Conservation (phyloP, 805 yeast genomes). For the Hanseniaspora jakobsenii region DNA sequence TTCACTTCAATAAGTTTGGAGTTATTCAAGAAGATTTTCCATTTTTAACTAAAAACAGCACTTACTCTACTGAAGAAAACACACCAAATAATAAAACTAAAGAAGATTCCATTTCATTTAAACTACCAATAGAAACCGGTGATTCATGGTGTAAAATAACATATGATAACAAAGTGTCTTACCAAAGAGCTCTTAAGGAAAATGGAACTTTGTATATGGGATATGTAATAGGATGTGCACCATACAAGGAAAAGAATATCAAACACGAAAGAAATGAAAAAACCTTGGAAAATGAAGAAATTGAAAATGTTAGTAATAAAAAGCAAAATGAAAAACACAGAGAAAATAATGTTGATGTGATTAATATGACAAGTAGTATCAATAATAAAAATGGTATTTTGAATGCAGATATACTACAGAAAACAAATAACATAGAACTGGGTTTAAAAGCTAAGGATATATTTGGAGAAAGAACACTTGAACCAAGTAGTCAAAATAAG, state of each 20-base stretch:
- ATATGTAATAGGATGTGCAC: conserved; percentile 51
- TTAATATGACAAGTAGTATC: no score
- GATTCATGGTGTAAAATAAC: conserved; percentile 86
- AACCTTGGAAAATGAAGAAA: no score
- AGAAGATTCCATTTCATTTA: conserved; percentile 17
- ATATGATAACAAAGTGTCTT: conserved; percentile 61
- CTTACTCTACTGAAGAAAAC: no score
- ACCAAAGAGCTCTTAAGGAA: conserved; percentile 72
- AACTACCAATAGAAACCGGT: conserved; percentile 76
- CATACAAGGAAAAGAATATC: conserved; percentile 41
- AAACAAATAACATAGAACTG: no score
- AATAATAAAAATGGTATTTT: no score
- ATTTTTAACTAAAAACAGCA: conserved; percentile 20
- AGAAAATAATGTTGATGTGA: no score
- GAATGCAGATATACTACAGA: no score
- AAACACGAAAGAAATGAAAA: no score
- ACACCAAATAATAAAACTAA: conserved; percentile 13
- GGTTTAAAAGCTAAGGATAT: no score
- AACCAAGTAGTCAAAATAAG: background rate
- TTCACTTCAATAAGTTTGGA: conserved; percentile 71
- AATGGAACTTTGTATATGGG: conserved; percentile 66
- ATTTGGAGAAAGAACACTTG: background rate
- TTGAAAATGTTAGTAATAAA: conserved; percentile 1
- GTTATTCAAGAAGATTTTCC: conserved; percentile 64
- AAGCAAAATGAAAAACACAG: conserved; percentile 1